Evolutionary conservation across 2,329 filamentous ascomycete genomes (phyloP).

Genomic region (Diplocarpon rosae): DNA sequence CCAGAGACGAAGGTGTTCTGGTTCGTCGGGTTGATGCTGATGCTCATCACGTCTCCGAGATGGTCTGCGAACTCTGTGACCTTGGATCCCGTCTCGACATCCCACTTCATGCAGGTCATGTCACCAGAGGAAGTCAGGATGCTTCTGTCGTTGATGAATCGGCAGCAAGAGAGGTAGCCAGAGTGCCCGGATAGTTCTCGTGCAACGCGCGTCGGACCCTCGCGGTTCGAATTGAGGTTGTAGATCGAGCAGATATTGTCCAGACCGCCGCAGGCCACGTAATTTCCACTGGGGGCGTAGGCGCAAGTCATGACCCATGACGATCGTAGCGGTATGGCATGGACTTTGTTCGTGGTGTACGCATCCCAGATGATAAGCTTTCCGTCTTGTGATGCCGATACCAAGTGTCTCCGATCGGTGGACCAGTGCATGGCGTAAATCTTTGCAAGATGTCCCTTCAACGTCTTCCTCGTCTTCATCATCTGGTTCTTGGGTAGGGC

Average conservation of each 20-base stretch:
- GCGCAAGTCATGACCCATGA: conserved; percentile 99
- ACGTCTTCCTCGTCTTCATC: conserved; percentile 94
- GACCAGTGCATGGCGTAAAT: conserved; percentile 99
- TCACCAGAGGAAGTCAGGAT: conserved; percentile 97
- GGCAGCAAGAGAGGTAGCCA: conserved; percentile 94
- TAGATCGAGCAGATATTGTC: conserved; percentile 99
- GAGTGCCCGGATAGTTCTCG: conserved; percentile 94
- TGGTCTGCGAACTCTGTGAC: conserved; percentile 98
- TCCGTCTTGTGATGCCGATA: conserved; percentile 95
- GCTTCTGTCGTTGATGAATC: conserved; percentile 96
- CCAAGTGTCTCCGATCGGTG: conserved; percentile 90
- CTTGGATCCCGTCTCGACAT: conserved; percentile 95
- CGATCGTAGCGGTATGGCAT: conserved; percentile 91
- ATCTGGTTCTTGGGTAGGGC: conserved; percentile 78
- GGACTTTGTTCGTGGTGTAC: conserved; percentile 98
- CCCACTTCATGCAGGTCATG: conserved; percentile 99
- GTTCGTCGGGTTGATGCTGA: conserved; percentile 98
- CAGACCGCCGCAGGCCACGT: conserved; percentile 93
- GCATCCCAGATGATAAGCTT: conserved; percentile 99
- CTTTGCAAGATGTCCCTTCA: conserved; percentile 97
- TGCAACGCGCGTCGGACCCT: conserved; percentile 93
- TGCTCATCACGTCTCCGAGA: conserved; percentile 97
- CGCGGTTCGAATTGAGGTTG: conserved; percentile 86
- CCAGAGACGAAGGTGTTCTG: conserved; percentile 99
- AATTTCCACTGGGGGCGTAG: conserved; percentile 96